Evolutionary conservation across 106 monocot genomes (phyloP).

Genomic region (Dactylorhiza incarnata): DNA sequence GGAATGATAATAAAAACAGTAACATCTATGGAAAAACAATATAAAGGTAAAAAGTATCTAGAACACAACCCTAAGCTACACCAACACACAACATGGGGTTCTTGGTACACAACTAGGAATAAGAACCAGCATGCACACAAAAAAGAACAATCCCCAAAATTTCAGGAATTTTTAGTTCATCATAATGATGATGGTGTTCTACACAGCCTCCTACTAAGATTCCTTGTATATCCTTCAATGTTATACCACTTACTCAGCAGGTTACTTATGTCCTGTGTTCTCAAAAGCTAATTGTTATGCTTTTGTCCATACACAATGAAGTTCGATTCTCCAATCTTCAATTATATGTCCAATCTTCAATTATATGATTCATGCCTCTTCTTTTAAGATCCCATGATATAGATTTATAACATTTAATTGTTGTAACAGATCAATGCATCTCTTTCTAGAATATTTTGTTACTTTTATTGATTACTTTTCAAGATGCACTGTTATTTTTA

Average conservation of each 20-base stretch:
- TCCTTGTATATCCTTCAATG: not conserved
- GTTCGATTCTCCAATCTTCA: not conserved
- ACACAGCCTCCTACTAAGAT: not conserved
- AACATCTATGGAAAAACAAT: not conserved
- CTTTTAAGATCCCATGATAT: not conserved
- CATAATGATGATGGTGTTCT: not conserved
- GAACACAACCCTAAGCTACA: not conserved
- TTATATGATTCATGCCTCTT: not conserved
- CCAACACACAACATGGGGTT: not conserved
- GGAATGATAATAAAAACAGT: not conserved
- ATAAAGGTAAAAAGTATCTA: not conserved
- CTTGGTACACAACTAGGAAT: not conserved
- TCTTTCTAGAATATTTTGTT: too few species aligned
- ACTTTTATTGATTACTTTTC: too few species aligned
- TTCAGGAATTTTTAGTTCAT: not conserved
- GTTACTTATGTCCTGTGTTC: not conserved
- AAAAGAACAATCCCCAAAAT: not conserved
- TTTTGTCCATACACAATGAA: not conserved
- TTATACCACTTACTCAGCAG: not conserved
- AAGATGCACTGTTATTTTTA: too few species aligned
- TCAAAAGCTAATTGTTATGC: not conserved
- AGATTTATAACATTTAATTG: not conserved
- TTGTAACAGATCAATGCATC: not conserved
- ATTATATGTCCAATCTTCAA: too few species aligned
- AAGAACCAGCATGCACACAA: not conserved